phyloP scores from a whole-genome alignment of 78 protist species.

The Acrasis kona region DNA sequence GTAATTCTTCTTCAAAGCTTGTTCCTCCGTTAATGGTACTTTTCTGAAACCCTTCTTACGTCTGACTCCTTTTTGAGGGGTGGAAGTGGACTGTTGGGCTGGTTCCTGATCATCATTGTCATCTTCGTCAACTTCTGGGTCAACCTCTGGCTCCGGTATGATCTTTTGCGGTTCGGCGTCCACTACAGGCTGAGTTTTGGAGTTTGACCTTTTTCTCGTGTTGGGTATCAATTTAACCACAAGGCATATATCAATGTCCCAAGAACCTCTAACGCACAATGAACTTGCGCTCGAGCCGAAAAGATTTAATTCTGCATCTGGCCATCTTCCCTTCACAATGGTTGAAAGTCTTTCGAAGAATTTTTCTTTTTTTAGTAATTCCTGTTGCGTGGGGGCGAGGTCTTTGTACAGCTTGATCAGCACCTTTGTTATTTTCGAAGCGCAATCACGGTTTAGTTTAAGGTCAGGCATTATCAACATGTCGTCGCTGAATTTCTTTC shows the following conservation, averaged over 20 bases:
- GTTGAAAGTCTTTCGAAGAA: neutral
- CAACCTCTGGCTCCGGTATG: neutral
- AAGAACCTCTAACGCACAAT: too few relatives aligned
- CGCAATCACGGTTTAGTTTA: too few relatives aligned
- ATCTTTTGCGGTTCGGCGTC: neutral
- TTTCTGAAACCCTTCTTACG: neutral
- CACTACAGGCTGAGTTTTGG: too few relatives aligned
- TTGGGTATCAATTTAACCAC: neutral
- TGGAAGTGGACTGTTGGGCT: neutral
- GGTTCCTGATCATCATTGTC: neutral
- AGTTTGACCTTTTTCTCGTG: neutral
- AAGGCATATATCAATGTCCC: neutral
- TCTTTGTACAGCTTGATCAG: neutral
- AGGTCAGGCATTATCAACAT: too few relatives aligned
- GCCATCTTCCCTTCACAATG: neutral
- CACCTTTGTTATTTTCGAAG: too few relatives aligned
- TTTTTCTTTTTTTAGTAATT: too few relatives aligned
- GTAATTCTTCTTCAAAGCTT: neutral
- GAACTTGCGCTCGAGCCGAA: too few relatives aligned
- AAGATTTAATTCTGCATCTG: neutral
- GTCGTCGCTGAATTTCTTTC: too few relatives aligned
- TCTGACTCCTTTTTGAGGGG: neutral
- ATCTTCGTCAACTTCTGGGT: neutral
- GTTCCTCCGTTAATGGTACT: neutral
- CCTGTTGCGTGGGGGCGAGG: neutral